Evolutionary conservation across 495 filamentous ascomycete genomes (phyloP), one percentile per base, ranked within the genome.

Genomic region (Annulohypoxylon stygium): DNA sequence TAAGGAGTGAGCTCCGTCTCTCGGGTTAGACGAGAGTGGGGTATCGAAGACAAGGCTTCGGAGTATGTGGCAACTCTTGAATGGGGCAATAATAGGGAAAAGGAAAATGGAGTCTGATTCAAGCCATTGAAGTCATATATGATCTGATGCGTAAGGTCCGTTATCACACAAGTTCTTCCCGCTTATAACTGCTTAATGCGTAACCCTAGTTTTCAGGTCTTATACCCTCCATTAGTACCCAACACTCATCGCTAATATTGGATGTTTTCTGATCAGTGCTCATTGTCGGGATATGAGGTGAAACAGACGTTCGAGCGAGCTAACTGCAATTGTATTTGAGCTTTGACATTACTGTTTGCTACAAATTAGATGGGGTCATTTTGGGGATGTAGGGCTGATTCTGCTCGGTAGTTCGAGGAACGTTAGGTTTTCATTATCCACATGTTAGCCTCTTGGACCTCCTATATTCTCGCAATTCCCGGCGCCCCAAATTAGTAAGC

Each of bases 131-230:
- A n/a, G n/a, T 5, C 12, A 3, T 30, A 18, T 33, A 20, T 37
- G 53, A 57, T 37, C n/a, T 20, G 3, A 11, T 37, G 25, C 30
- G 20, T 23, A 34, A 33, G 51, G 48, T 23, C 34, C n/a, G 26
- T 55, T 55, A 16, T 14, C 51, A n/a, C 20, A 16, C 16, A 60
- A 60, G 30, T 9, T 14, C 25, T 60, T 60, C n/a, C 57, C 57
- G 57, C 57, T 41, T 60, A 43, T n/a, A 60, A 34, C 20, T 60
- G 11, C 57, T 60, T 26, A 43, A 60, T 26, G 18, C 20, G 57
- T 43, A 14, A 60, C 14, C 25, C 57, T 60, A 43, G 36, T 4
- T 10, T 60, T 43, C 26, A 43, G 20, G 18, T 41, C 57, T 60
- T 60, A 60, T 37, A 43, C 57, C 57, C 57, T 37, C 37, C 57